Evolutionary conservation across 208 protist genomes (phyloP), one percentile per base, ranked within the genome.

Genomic region (Lotmaria passim): DNA sequence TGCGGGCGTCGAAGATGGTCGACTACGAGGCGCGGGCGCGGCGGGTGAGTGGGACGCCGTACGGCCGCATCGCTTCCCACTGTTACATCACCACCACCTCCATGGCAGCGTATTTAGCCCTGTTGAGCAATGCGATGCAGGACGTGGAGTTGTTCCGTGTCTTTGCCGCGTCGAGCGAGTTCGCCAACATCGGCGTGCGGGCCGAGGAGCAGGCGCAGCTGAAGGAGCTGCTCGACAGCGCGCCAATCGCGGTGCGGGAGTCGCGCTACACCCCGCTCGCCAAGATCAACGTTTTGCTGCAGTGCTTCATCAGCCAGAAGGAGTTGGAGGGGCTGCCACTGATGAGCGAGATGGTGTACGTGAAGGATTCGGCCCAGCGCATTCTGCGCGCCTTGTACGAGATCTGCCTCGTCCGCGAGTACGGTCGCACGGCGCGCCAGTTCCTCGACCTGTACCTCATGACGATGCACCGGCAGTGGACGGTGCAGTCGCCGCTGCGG

Each of bases 231-330:
- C 57, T 99, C 17, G 95, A 99, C 62, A 90, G 87, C 55, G 98
- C 99, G 3, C 99, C 99, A 0, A 95, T 99, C 53, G 98, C 99
- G 10, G 91, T 99, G 50, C 98, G 98, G 58, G 98, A 99, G 79
- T 79, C 70, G 39, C 78, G 96, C 33, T 98, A 99, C 52, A 98
- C 99, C 53, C 87, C 96, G 7, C 67, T 92, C 26, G 97, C 97
- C 11, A 99, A 99, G 84, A 96, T 99, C 51, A 99, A 99, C 79
- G 85, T 99, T 14, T 85, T 99, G 7, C 85, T 99, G 15, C 99
- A 99, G 81, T 93, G 97, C 41, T 99, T 99, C 85, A 99, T 99
- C 69, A 99, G 97, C 39, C 85, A 92, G 62, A 92, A 99, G 52
- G 82, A 75, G 26, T 78, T 99, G 2, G 94, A 99, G n/a, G 98